Base-by-base conservation (phyloP, 2,329 filamentous ascomycete genomes). In the Davidsoniella neocaledoniae region DNA sequence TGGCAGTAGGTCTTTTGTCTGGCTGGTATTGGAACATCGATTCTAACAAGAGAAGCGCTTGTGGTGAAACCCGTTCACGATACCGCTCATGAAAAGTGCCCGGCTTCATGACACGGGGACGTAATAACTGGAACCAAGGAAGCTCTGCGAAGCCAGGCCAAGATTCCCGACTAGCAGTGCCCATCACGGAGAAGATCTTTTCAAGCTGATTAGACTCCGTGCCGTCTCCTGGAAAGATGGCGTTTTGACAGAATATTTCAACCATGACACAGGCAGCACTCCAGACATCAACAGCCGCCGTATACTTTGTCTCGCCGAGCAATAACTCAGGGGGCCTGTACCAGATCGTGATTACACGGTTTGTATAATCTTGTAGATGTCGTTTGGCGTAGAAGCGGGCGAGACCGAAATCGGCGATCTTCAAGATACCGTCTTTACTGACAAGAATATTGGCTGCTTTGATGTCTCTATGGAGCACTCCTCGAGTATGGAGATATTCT, bases 271-370 rank as follows among this genome's bases (percentile, higher is more conserved):
- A 98, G 1, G 90, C 91, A 1, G 91, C 91, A 60, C 87, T 94
- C 91, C 91, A 98, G 36, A 98, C 83, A 60, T 95, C 88, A 12
- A 94, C 86, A 2, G 85, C 85, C 0, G 86, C 84, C 4, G 84
- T 86, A 61, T 95, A 95, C 58, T 85, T 79, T 4, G 88, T 94
- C 63, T 94, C 87, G 5, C 88, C 88, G 1, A 94, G 73, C 0
- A 94, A 69, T n/a, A 95, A 72, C 62, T 95, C 88, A 0, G 88
- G 87, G 0, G 86, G 85, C 3, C 88, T 78, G 63, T 95, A 95
- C 93, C 93, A 98, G 56, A 98, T 95, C 2, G 91, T 98, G 61
- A 98, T 94, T 58, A 98, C 93, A 36, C 91, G 83, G 61, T 98
- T 98, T 1, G 91, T 98, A 63, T 98, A 98, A 62, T 98, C 90